Evolutionary conservation across 805 yeast species (phyloP).

Genomic region (Vanderwaltozyma yarrowii): DNA sequence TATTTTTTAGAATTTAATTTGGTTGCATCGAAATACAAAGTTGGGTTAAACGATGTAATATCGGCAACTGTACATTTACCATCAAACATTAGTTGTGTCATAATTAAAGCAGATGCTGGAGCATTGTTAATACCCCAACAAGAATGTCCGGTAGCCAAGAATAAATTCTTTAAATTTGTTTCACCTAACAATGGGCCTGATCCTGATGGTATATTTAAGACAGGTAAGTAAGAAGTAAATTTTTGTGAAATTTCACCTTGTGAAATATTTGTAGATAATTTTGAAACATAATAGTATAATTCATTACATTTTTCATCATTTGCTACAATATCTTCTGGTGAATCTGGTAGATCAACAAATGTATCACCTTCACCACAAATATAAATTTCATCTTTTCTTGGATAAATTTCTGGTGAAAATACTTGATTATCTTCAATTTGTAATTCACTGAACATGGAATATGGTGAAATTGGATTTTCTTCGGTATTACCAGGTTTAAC

Average conservation of each 20-base stretch:
- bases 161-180: slow-evolving; percentile 73
- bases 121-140: slow-evolving; percentile 99
- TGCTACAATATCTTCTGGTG: slow-evolving; percentile 87
- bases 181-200: slow-evolving; percentile 93
- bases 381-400: slow-evolving; percentile 90
- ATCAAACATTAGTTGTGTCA: slow-evolving; percentile 79
- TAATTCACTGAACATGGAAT: slow-evolving; percentile 88
- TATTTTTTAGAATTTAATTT: too few relatives aligned
- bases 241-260: slow-evolving; percentile 69
- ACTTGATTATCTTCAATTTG: slow-evolving; percentile 53
- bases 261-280: slow-evolving; percentile 56
- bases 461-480: slow-evolving; percentile 55
- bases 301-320: slow-evolving; percentile 83
- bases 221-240: slow-evolving; percentile 95
- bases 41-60: slow-evolving; percentile 74
- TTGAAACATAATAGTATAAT: slow-evolving; percentile 70
- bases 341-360: slow-evolving; percentile 81
- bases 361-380: slow-evolving; percentile 98
- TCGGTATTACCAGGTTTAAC: slow-evolving; percentile 64
- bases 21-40: slow-evolving; percentile 70
- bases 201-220: slow-evolving; percentile 81
- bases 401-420: slow-evolving; percentile 90
- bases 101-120: slow-evolving; percentile 90
- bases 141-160: slow-evolving; percentile 85
- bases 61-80: slow-evolving; percentile 78